These are phyloP conservation scores for Coccomyxa sp. DNA, from an alignment of 139 green algal genomes.

Conservation along the genomic window DNA sequence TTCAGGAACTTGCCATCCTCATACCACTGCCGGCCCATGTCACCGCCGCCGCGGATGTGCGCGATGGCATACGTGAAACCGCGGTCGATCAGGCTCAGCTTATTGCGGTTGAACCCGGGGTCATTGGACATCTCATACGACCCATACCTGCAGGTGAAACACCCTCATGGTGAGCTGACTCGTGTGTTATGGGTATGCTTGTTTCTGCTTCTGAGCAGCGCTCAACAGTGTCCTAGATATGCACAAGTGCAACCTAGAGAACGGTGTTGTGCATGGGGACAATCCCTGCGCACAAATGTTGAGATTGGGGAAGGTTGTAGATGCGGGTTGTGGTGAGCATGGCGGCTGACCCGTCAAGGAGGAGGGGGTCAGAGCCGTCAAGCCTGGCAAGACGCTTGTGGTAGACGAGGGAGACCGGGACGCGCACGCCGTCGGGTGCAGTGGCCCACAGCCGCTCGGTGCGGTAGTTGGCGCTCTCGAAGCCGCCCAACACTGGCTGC, in stretches of 20 bases:
- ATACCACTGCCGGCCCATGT: conserved; percentile 79
- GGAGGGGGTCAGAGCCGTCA: conserved; percentile 58
- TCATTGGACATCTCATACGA: conserved; percentile 64
- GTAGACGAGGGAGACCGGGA: conserved; percentile 69
- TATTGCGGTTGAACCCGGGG: conserved; percentile 39
- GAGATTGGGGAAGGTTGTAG: too few relatives aligned
- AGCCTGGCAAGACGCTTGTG: conserved; percentile 53
- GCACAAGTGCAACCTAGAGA: neutral
- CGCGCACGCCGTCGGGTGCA: conserved; percentile 51
- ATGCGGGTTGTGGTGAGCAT: neutral
- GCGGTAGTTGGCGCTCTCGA: conserved; percentile 64
- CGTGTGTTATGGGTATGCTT: conserved; percentile 16
- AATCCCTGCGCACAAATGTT: too few relatives aligned
- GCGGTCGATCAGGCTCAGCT: conserved; percentile 70
- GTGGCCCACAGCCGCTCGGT: conserved; percentile 75
- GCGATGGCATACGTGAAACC: conserved; percentile 75
- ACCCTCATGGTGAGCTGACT: neutral
- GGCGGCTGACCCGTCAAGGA: conserved; percentile 46
- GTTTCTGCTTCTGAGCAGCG: neutral
- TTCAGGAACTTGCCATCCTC: conserved; percentile 65
- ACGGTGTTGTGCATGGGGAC: too few relatives aligned
- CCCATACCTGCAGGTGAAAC: conserved; percentile 32
- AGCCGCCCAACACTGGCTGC: conserved; percentile 75
- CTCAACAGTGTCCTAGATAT: neutral
- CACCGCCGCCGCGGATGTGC: conserved; percentile 77